phyloP scores from a whole-genome alignment of 2,329 filamentous ascomycete genomes.

The Epichloe glyceriae region DNA sequence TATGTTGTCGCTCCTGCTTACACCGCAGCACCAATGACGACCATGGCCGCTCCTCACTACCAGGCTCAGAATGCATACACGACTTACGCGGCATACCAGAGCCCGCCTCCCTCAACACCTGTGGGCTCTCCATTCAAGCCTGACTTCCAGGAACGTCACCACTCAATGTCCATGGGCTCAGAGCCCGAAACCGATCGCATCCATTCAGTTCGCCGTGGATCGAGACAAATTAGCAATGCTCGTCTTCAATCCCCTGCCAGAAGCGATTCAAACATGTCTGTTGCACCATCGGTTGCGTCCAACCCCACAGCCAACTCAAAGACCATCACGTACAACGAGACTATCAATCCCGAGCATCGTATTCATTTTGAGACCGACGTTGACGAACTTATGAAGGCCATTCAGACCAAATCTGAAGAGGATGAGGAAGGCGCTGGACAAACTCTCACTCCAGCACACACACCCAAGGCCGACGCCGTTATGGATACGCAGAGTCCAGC shows the following conservation, averaged over 20 bases:
- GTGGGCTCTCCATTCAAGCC: constrained; percentile 21
- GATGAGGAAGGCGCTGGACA: constrained; percentile 17
- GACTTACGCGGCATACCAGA: constrained; percentile 30
- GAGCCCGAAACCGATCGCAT: constrained; percentile 13
- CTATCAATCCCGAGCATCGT: constrained; percentile 33
- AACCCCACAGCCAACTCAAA: constrained; percentile 24
- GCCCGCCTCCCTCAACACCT: constrained; percentile 20
- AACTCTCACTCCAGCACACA: constrained; percentile 12
- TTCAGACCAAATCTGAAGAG: constrained; percentile 52
- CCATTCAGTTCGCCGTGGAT: constrained; percentile 12
- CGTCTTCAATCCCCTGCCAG: constrained; percentile 21
- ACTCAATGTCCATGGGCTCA: constrained; percentile 9
- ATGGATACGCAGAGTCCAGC: constrained; percentile 13
- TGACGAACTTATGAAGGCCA: constrained; percentile 78
- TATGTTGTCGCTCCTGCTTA: constrained; percentile 35
- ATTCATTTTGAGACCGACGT: constrained; percentile 67
- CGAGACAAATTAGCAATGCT: constrained; percentile 18
- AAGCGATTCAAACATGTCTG: constrained; percentile 20
- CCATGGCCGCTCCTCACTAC: constrained; percentile 29
- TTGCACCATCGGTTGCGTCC: constrained; percentile 10
- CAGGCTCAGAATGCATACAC: constrained; percentile 27
- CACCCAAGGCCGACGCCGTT: constrained; percentile 6
- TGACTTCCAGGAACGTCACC: constrained; percentile 19
- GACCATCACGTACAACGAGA: constrained; percentile 32
- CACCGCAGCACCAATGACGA: constrained; percentile 28